Evolutionary conservation across 2,329 filamentous ascomycete genomes (phyloP), one percentile per base, ranked within the genome.

Genomic region (Sarocladium brachiariae): DNA sequence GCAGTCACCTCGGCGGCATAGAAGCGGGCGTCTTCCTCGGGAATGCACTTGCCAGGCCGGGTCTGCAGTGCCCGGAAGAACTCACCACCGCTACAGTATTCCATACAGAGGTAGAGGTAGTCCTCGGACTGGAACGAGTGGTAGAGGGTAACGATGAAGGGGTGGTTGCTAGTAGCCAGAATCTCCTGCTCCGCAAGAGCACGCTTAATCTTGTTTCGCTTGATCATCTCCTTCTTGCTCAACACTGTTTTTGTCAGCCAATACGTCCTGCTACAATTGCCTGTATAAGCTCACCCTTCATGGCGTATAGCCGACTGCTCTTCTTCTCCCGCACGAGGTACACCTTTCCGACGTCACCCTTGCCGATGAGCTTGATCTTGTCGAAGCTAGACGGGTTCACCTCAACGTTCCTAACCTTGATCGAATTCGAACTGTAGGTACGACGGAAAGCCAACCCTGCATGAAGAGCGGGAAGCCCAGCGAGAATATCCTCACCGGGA

Each of bases 181-280:
- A 99, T 99, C 69, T 99, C 93, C 66, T 97, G 93, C 71, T 99
- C 93, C 33, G 93, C 93, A 59, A 99, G 77, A 13, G 93, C 93
- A 64, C 93, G 84, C 79, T 99, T 99, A 73, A 99, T 99, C 79
- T 99, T 99, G 77, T 99, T 99, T 52, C 93, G 87, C 75, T 99
- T 99, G 70, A 99, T 99, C 93, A 99, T 99, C 70, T 99, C 93
- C 76, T 97, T 96, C 72, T 99, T 99, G 78, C 91, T 97, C 69
- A 99, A 67, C 5, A 99, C 93, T 97, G 64, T 14, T 50, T 49
- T 38, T 50, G 66, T 78, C 60, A 77, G 70, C 60, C 19, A 21
- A 35, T 30, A 16, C n/a, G 10, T 11, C 7, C 45, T 13, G 23
- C 25, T 39, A 50, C n/a, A n/a, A 5, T 35, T 14, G 9, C 8